These are phyloP conservation scores for Adansonia rubrostipa DNA, from an alignment of 441 rosid species.

Conservation along the genomic window DNA sequence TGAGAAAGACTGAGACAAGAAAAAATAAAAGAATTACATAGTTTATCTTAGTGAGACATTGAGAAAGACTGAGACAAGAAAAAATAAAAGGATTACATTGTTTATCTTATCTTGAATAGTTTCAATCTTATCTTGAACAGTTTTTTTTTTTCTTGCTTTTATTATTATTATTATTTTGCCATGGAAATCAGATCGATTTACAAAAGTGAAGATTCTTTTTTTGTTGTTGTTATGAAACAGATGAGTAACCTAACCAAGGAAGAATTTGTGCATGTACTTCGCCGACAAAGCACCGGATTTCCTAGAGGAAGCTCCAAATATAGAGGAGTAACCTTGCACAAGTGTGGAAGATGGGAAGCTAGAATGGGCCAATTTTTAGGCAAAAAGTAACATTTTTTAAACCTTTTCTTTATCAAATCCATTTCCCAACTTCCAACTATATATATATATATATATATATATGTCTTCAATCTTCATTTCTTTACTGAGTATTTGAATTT, in stretches of 20 bases:
- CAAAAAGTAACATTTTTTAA: slow-evolving; percentile 63
- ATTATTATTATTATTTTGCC: too few relatives aligned
- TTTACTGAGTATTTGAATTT: slow-evolving; percentile 11
- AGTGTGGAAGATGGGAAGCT: slow-evolving; percentile 99
- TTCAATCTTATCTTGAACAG: slow-evolving; percentile 38
- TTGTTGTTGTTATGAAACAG: slow-evolving; percentile 37
- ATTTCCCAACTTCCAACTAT: too few relatives aligned
- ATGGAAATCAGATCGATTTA: too few relatives aligned
- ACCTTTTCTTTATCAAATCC: neutral
- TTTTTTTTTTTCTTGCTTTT: neutral
- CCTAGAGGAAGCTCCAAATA: slow-evolving; percentile 98
- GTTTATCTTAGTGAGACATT: too few relatives aligned
- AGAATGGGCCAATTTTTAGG: slow-evolving; percentile 99
- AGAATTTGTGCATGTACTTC: slow-evolving; percentile 95
- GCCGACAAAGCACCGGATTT: slow-evolving; percentile 99
- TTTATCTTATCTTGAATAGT: too few relatives aligned
- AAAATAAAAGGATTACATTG: too few relatives aligned
- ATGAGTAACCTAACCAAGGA: slow-evolving; percentile 92
- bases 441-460: too few relatives aligned
- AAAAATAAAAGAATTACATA: neutral
- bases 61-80: too few relatives aligned
- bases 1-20: neutral
- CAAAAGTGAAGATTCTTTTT: too few relatives aligned
- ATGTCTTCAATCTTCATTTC: neutral
- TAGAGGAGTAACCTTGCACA: slow-evolving; percentile 98